These are phyloP conservation scores for Colletotrichum euphorbiae DNA, from an alignment of 2,329 filamentous ascomycete genomes.

Conservation along the genomic window DNA sequence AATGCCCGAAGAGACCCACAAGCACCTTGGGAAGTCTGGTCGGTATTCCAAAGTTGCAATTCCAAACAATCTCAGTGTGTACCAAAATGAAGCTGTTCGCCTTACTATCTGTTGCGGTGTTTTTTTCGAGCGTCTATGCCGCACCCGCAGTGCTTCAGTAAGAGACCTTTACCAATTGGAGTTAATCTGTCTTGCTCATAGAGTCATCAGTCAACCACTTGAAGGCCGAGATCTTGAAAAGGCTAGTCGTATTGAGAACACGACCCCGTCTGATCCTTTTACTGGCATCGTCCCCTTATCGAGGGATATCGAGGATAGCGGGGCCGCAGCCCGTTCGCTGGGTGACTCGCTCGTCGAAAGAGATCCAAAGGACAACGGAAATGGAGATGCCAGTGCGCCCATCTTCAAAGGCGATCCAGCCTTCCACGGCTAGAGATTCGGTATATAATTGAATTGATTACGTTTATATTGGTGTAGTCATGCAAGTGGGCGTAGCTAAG, in stretches of 20 bases:
- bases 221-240: background rate
- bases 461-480: background rate
- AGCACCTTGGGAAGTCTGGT: background rate
- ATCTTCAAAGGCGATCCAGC: background rate
- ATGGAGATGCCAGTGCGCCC: background rate
- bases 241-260: background rate
- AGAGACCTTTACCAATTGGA: background rate
- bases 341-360: background rate
- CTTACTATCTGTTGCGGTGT: background rate
- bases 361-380: background rate
- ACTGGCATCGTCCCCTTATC: background rate
- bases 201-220: background rate
- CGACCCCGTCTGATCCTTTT: background rate
- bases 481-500: background rate
- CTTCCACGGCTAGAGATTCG: background rate
- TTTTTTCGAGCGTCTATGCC: background rate
- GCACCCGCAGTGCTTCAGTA: background rate
- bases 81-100: background rate
- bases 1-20: background rate
- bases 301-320: background rate
- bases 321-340: background rate
- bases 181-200: background rate
- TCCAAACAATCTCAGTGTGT: background rate
- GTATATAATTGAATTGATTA: too few species aligned
- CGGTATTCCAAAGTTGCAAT: too few species aligned